A percentile compares a stretch with the other conserved stretches of the same genome.
These are phyloP conservation scores for Russula abietina DNA, from an alignment of 768 basidiomycete species.

Conservation along the genomic window DNA sequence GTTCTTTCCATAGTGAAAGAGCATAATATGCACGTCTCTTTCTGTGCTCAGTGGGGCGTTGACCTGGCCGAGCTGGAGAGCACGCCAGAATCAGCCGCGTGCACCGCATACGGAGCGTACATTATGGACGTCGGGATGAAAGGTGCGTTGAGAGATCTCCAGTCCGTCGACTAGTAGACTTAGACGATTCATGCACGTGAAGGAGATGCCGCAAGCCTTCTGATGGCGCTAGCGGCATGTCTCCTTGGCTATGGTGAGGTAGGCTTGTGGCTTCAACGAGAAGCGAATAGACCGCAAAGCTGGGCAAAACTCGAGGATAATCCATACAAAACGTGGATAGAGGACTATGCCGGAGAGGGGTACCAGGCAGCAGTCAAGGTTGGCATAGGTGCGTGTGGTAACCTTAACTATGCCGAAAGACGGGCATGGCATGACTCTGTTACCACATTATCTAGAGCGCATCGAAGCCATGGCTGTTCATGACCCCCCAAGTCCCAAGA, in stretches of 20 bases:
- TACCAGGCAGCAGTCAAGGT: constrained; percentile 68
- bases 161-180: neutral
- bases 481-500: constrained; percentile 56
- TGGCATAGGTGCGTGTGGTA: constrained; percentile 57
- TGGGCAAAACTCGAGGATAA: constrained; percentile 63
- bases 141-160: constrained; percentile 36
- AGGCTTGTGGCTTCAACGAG: constrained; percentile 71
- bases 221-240: constrained; percentile 83
- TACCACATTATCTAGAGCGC: constrained; percentile 42
- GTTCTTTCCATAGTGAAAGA: constrained; percentile 63
- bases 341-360: constrained; percentile 66
- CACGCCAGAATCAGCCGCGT: constrained; percentile 62
- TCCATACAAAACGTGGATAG: constrained; percentile 69
- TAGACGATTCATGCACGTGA: neutral
- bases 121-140: constrained; percentile 71
- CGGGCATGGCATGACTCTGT: neutral
- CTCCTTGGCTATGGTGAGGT: constrained; percentile 91
- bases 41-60: constrained; percentile 69
- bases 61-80: constrained; percentile 50
- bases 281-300: constrained; percentile 40
- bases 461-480: constrained; percentile 61
- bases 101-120: constrained; percentile 83
- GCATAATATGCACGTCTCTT: constrained; percentile 61
- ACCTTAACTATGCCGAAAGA: too few relatives aligned
- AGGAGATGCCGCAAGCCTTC: constrained; percentile 54